phyloP scores from a whole-genome alignment of 345 rosid genomes.

The Raphanus sativus region DNA sequence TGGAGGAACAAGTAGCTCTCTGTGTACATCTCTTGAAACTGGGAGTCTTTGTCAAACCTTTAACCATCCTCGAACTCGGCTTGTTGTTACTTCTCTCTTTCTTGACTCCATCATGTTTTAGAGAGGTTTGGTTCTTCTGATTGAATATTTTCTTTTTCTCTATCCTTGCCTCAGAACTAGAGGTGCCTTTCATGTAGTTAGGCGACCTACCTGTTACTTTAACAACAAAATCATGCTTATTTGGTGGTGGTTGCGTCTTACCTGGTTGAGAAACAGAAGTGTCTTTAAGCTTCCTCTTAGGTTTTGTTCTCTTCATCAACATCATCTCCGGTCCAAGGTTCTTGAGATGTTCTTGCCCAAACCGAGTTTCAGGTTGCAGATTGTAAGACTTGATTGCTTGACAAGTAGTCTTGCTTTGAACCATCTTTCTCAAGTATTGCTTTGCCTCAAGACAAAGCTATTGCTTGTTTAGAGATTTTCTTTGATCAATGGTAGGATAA shows the following conservation, averaged over 20 bases:
- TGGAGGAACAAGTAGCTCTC: slow-evolving; percentile 87
- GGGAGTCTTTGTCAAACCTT: slow-evolving; percentile 62
- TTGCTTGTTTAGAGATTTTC: slow-evolving; percentile 21
- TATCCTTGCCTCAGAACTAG: slow-evolving; percentile 77
- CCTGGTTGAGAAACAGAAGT: slow-evolving; percentile 44
- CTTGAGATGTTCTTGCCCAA: slow-evolving; percentile 52
- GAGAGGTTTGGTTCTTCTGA: slow-evolving; percentile 35
- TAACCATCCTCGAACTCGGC: slow-evolving; percentile 55
- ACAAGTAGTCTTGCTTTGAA: slow-evolving; percentile 58
- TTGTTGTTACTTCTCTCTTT: slow-evolving; percentile 39
- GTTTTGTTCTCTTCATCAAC: slow-evolving; percentile 77
- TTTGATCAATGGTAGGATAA: slow-evolving; percentile 13
- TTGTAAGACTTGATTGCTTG: slow-evolving; percentile 57
- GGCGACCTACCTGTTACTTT: slow-evolving; percentile 48
- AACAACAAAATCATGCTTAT: slow-evolving; percentile 20
- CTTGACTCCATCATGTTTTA: slow-evolving; percentile 37
- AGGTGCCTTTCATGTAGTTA: slow-evolving; percentile 87
- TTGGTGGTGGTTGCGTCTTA: slow-evolving; percentile 42
- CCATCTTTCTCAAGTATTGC: slow-evolving; percentile 50
- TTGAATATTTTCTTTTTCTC: slow-evolving; percentile 42
- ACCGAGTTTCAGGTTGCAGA: slow-evolving; percentile 48
- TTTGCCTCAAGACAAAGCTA: slow-evolving; percentile 41
- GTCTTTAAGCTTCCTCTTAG: slow-evolving; percentile 53
- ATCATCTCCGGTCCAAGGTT: slow-evolving; percentile 63
- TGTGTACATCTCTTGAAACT: slow-evolving; percentile 64